These are phyloP conservation scores for Letharia columbiana DNA, from an alignment of 495 filamentous ascomycete genomes.

Conservation along the genomic window DNA sequence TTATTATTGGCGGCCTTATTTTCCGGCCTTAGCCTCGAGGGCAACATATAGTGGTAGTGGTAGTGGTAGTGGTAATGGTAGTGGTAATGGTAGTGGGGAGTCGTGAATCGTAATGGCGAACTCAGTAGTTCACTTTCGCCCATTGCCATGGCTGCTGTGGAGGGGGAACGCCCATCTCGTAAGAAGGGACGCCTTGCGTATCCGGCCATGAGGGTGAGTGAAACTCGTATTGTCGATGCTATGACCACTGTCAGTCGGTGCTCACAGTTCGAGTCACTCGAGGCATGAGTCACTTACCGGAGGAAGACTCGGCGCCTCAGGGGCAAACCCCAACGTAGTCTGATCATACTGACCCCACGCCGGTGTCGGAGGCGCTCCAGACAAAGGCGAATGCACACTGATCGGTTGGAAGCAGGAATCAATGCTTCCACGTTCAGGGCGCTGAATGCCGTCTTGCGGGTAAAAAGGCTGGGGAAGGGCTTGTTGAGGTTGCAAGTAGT, in stretches of 20 bases:
- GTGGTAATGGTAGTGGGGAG: neutral
- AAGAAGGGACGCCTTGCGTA: conserved; percentile 6
- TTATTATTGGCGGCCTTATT: neutral
- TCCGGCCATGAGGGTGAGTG: conserved; percentile 18
- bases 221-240: conserved; percentile 16
- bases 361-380: conserved; percentile 14
- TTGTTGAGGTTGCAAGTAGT: conserved; percentile 22
- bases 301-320: conserved; percentile 14
- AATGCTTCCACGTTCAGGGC: conserved; percentile 11
- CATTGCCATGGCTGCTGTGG: conserved; percentile 14
- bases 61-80: neutral
- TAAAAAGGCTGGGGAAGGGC: conserved; percentile 18
- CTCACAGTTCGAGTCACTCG: neutral
- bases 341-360: conserved; percentile 18
- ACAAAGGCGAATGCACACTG: conserved; percentile 16
- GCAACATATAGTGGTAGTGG: neutral
- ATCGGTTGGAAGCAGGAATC: conserved; percentile 17
- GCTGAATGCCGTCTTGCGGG: conserved; percentile 17
- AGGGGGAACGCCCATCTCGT: conserved; percentile 16
- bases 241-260: neutral
- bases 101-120: conserved; percentile 3
- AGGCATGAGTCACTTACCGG: conserved; percentile 9
- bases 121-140: conserved; percentile 6
- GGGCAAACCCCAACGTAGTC: conserved; percentile 7
- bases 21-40: neutral